Evolutionary conservation across 2,329 filamentous ascomycete genomes (phyloP).

Genomic region (Aureobasidium lini): DNA sequence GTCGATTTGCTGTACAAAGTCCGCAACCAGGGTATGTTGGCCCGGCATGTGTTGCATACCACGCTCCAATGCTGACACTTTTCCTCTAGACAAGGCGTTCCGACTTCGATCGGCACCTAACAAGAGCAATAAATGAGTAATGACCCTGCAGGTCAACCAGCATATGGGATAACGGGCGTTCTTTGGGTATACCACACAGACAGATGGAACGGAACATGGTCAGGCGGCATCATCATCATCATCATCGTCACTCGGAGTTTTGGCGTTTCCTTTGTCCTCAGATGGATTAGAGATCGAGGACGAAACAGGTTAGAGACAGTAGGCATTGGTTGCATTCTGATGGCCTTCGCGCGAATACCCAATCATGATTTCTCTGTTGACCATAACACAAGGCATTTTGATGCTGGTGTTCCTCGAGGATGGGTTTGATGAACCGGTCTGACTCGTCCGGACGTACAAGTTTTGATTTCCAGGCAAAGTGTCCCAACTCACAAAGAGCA

Average conservation of each 20-base stretch:
- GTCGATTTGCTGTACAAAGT: slow-evolving; percentile 71
- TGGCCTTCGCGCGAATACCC: neutral
- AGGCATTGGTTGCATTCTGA: neutral
- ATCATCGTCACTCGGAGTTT: neutral
- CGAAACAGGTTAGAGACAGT: neutral
- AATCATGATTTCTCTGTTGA: neutral
- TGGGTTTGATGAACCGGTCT: neutral
- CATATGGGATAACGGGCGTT: slow-evolving; percentile 1
- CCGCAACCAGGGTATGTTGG: slow-evolving; percentile 45
- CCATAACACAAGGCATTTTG: neutral
- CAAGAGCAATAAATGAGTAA: slow-evolving; percentile 7
- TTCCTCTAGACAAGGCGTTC: slow-evolving; percentile 38
- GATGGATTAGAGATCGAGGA: neutral
- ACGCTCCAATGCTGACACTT: neutral
- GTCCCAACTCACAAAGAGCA: too few species aligned
- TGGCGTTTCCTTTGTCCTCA: neutral
- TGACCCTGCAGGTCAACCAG: neutral
- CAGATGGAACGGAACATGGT: neutral
- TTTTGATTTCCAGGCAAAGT: too few species aligned
- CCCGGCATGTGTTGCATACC: neutral
- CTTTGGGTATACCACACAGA: slow-evolving; percentile 4
- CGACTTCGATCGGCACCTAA: slow-evolving; percentile 32
- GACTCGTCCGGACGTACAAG: too few species aligned
- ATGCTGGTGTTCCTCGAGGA: neutral
- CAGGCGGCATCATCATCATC: slow-evolving; percentile 1